Conservation (phyloP, 495 filamentous ascomycete species). For the Xylaria nigripes region DNA sequence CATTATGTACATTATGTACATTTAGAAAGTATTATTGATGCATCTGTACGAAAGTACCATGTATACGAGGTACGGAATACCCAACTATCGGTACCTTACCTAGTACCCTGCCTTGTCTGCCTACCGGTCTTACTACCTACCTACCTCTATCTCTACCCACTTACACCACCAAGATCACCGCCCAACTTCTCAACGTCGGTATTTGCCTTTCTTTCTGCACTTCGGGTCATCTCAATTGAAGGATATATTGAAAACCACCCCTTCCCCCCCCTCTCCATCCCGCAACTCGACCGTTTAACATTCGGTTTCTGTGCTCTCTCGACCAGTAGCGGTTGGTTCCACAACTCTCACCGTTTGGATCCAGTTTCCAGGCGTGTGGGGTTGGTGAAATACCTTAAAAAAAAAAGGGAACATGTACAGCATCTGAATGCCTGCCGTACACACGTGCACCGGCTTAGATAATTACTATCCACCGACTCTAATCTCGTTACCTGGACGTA, state of each 20-base stretch:
- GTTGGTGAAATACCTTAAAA: not conserved
- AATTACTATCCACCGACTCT: not conserved
- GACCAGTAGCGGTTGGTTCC: not conserved
- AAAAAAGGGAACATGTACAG: not conserved
- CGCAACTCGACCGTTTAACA: not conserved
- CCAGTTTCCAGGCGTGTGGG: slow-evolving; percentile 3
- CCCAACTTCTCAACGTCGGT: not conserved
- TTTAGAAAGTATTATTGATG: not conserved
- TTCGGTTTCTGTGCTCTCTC: not conserved
- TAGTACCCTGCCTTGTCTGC: too few relatives aligned
- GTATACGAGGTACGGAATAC: not conserved
- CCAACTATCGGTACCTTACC: too few relatives aligned
- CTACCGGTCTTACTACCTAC: not conserved
- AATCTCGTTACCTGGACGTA: too few relatives aligned
- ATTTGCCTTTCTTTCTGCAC: too few relatives aligned
- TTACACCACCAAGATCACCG: not conserved
- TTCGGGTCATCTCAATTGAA: too few relatives aligned
- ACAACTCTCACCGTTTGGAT: slow-evolving; percentile 3
- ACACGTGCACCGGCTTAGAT: not conserved
- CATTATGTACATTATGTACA: not conserved
- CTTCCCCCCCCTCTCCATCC: too few relatives aligned
- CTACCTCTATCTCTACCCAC: not conserved
- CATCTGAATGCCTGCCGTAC: not conserved
- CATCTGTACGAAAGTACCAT: not conserved
- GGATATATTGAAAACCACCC: not conserved